Base-by-base conservation (phyloP, 176 grass and related monocot species). In the Puya raimondii region DNA sequence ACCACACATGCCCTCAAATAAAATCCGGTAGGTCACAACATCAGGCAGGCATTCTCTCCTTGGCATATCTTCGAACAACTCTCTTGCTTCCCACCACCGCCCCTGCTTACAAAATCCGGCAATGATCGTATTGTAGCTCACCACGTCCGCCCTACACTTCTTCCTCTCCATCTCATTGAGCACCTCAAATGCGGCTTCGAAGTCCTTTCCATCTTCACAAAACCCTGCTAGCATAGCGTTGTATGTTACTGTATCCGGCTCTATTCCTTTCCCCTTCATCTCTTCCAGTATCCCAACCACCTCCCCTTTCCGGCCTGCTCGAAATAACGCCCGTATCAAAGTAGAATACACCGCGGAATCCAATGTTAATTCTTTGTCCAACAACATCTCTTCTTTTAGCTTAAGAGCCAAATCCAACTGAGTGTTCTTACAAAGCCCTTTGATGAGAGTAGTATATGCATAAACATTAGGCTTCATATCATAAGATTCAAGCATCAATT, bases 201-300 rank as follows among this genome's bases (percentile, higher is more conserved):
- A 33, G 76, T 90, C 67, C 7, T 48, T 80, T 48, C 83, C 91
- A 49, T 90, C 73, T 67, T 85, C 70, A 0, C 76, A 96, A 49
- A 87, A 87, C 15, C 84, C 87, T 0, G 79, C 82, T 3, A 90
- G 80, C 73, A 96, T 83, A 1, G 87, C 81, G 61, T 90, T 96
- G 73, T 80, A 82, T 3, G 78, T 80, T 15, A 82, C 79, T 3
- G 9, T 82, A 29, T 87, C 76, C 26, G 70, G 79, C 15, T 16
- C 66, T 64, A 91, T 78, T 10, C 68, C 70, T 47, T 56, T 90
- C 18, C 27, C 54, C 23, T 96, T 91, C 81, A 90, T 83, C 57
- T 91, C 87, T 50, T 87, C 82, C 11, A 90, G n/a, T 67, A 96
- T 81, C 14, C 67, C 64, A 64, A 73, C 76, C 1, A 91, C 84